Evolutionary conservation across 192 early-diverging fungal genomes (phyloP).

Genomic region (Umbelopsis vinacea): DNA sequence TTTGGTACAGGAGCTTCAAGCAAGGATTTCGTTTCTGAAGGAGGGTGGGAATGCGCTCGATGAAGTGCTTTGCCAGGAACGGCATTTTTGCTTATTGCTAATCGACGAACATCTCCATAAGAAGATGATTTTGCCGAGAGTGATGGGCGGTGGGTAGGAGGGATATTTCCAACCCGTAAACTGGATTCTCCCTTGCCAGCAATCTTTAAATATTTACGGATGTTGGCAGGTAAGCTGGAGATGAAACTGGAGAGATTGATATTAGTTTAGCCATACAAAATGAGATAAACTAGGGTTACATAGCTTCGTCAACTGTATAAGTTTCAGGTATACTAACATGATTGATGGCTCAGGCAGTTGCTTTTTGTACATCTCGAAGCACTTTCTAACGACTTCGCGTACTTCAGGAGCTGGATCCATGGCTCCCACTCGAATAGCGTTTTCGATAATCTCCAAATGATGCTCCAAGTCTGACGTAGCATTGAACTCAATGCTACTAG

Average conservation of each 20-base stretch:
- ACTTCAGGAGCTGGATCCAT: conserved; percentile 57
- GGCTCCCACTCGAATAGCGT: conserved; percentile 47
- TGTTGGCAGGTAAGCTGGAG: conserved; percentile 4
- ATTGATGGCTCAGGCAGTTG: conserved; percentile 49
- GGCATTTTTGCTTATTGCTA: background rate
- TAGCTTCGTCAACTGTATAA: background rate
- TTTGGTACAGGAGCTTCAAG: conserved; percentile 10
- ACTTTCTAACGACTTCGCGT: conserved; percentile 46
- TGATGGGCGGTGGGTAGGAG: background rate
- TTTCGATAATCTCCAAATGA: conserved; percentile 50
- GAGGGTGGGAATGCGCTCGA: conserved; percentile 11
- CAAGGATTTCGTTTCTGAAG: background rate
- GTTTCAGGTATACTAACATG: conserved; percentile 30
- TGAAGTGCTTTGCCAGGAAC: background rate
- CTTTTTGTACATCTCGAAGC: conserved; percentile 50
- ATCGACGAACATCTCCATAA: background rate
- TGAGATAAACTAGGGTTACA: background rate
- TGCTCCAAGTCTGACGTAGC: conserved; percentile 29
- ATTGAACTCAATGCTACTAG: conserved; percentile 51
- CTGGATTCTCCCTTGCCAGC: background rate
- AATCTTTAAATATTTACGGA: conserved; percentile 23
- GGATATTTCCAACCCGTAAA: background rate
- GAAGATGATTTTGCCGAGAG: background rate
- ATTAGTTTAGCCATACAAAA: background rate
- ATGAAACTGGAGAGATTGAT: conserved; percentile 7